Conservation (phyloP, 768 basidiomycete genomes). For the Hysterangium stoloniferum region DNA sequence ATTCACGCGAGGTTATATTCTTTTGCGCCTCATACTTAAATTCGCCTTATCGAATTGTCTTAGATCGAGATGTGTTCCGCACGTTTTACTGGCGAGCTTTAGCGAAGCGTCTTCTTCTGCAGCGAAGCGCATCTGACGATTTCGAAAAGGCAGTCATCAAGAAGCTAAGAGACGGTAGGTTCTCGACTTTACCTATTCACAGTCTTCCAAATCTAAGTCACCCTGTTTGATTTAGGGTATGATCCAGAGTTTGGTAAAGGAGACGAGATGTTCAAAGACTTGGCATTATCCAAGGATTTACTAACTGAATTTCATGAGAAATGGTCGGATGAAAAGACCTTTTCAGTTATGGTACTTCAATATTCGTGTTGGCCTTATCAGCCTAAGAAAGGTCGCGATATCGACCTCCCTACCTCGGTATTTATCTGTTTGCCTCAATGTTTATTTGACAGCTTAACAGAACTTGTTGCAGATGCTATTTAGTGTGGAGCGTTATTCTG, state of each 20-base stretch:
- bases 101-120: conserved; percentile 82
- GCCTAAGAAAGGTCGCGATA: conserved; percentile 34
- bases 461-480: conserved; percentile 55
- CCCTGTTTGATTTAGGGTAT: conserved; percentile 48
- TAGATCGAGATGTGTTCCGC: conserved; percentile 88
- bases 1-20: conserved; percentile 51
- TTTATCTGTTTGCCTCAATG: conserved; percentile 17
- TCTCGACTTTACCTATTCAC: not conserved
- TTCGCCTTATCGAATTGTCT: not conserved
- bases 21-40: not conserved
- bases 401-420: conserved; percentile 50
- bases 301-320: conserved; percentile 58
- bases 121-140: conserved; percentile 78
- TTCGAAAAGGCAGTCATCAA: conserved; percentile 79
- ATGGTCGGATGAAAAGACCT: conserved; percentile 35
- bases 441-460: conserved; percentile 7
- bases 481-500: conserved; percentile 52
- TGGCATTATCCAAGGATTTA: conserved; percentile 67
- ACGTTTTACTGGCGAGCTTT: conserved; percentile 85
- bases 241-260: conserved; percentile 94
- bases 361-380: conserved; percentile 84
- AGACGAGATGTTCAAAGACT: conserved; percentile 92
- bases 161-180: conserved; percentile 75
- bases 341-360: conserved; percentile 79
- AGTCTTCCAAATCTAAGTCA: not conserved